Evolutionary conservation across 164 flowering plant species (phyloP), one percentile per base, ranked within the genome.

Genomic region (Aristolochia californica): DNA sequence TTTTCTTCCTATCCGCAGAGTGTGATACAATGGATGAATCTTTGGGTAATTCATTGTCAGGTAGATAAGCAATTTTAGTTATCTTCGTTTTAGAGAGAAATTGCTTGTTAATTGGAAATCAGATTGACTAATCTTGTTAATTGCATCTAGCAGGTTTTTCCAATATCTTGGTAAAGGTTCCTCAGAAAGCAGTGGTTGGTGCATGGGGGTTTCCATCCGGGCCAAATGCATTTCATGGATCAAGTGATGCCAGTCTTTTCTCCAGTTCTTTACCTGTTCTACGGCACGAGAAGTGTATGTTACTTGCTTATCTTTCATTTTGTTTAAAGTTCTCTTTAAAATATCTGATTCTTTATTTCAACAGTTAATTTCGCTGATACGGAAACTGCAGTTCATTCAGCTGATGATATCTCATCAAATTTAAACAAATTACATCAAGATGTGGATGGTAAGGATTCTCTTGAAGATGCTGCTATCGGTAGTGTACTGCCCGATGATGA

Each of bases 241-340:
- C 91, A 48, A 79, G 55, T 62, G 97, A 87, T 72, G 80, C 85
- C 23, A 77, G 82, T 65, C 77, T 93, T 43, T 93, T 93, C 60
- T 93, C 97, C 20, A 76, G 87, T 74, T 93, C 99, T 34, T 72
- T 93, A 58, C 99, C 99, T 66, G 93, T 87, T 74, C 75, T 93
- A 63, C 80, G 79, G 0, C 99, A 87, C 71, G 84, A 77, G 56
- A 89, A 89, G 62, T 62, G 99, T 89, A 79, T 40, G 82, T 56
- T 4, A 48, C 16, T 38, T 27, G 34, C 48, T 12, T 63, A 55
- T 28, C 23, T 40, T 47, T 45, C 14, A 8, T 23, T 34, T 3
- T 18, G 34, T 34, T 13, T 15, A 27, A n/a, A 47, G 43, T 16
- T 22, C 4, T 26, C 44, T 50, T 38, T 5, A 22, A 14, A 40